Conservation (phyloP, 2,329 filamentous ascomycete genomes). For the Triangularia setosa region DNA sequence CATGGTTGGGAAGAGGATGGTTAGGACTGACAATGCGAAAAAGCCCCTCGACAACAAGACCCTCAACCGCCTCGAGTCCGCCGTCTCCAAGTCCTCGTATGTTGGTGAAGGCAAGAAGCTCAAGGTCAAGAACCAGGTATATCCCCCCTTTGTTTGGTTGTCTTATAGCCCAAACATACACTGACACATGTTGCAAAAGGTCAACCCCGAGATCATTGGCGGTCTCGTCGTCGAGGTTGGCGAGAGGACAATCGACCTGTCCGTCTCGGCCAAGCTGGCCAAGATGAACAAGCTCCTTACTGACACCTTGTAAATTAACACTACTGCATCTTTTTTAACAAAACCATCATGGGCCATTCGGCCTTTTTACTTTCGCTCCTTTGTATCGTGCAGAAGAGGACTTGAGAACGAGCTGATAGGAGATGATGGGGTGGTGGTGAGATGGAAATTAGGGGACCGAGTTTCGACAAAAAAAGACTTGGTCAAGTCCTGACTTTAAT, state of each 20-base stretch:
- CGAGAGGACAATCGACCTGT: slow-evolving; percentile 96
- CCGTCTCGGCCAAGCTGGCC: slow-evolving; percentile 88
- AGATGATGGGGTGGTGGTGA: no score
- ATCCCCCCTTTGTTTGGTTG: slow-evolving; percentile 25
- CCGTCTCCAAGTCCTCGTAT: slow-evolving; percentile 85
- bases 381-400: slow-evolving; percentile 4
- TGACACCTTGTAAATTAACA: slow-evolving; percentile 79
- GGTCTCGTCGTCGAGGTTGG: slow-evolving; percentile 94
- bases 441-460: no score
- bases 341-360: background rate
- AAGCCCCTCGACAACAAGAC: slow-evolving; percentile 85
- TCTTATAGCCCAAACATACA: background rate
- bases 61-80: slow-evolving; percentile 78
- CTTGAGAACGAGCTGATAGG: slow-evolving; percentile 9
- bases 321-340: background rate
- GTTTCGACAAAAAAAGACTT: background rate
- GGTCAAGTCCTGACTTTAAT: no score
- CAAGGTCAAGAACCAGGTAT: slow-evolving; percentile 85
- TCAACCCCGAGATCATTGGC: slow-evolving; percentile 91
- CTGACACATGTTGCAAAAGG: slow-evolving; percentile 43
- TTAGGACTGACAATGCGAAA: slow-evolving; percentile 24
- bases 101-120: slow-evolving; percentile 92
- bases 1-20: background rate
- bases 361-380: background rate
- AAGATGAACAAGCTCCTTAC: slow-evolving; percentile 99